These are phyloP conservation scores for Flaveria floridana DNA, from an alignment of 140 eudicot genomes.

Conservation along the genomic window DNA sequence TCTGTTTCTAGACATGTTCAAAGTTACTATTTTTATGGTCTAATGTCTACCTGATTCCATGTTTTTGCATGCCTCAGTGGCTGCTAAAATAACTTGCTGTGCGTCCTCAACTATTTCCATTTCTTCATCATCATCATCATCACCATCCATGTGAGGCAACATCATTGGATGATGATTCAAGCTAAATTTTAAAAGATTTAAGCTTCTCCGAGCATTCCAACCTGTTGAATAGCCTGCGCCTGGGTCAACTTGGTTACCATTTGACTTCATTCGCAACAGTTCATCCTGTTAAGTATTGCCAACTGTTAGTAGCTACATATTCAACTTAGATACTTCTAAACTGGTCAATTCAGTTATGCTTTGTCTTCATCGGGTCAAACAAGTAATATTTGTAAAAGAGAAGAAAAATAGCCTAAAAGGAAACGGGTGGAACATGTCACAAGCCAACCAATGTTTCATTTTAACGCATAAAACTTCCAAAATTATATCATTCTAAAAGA, in stretches of 20 bases:
- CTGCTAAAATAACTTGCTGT: conserved; percentile 42
- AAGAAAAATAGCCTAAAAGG: background rate
- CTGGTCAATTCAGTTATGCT: background rate
- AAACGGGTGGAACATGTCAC: background rate
- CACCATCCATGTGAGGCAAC: conserved; percentile 48
- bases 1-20: conserved; percentile 19
- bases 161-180: conserved; percentile 81
- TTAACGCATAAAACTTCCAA: background rate
- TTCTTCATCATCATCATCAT: conserved; percentile 78
- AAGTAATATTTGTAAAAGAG: background rate
- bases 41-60: conserved; percentile 29
- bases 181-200: conserved; percentile 77
- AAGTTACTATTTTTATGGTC: conserved; percentile 26
- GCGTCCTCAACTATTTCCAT: conserved; percentile 83
- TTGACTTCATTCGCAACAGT: conserved; percentile 63
- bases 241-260: conserved; percentile 48
- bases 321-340: background rate
- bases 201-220: conserved; percentile 93
- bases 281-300: conserved; percentile 55
- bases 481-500: background rate
- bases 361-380: background rate
- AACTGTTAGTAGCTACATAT: background rate
- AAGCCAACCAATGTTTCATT: background rate
- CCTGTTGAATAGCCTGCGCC: conserved; percentile 59
- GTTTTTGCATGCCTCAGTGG: conserved; percentile 37